Percentiles rank a stretch among this genome's conserved stretches.
Conservation (phyloP, 768 basidiomycete genomes). For the Auriscalpium orientale region DNA sequence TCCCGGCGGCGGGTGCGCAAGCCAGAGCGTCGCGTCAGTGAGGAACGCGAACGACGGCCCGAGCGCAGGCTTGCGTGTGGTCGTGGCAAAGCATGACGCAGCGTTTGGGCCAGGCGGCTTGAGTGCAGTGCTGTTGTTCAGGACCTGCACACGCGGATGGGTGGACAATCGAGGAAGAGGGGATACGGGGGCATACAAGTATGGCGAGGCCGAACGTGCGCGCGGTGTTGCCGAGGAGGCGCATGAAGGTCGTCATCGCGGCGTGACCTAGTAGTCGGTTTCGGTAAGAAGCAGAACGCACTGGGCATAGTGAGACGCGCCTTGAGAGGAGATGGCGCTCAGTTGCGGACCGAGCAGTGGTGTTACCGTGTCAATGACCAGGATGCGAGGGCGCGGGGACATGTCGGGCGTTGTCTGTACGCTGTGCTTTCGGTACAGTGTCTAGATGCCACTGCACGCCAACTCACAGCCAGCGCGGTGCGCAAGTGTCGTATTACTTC, state of each 20-base stretch:
- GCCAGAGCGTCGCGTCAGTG: slow-evolving; percentile 71
- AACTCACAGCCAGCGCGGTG: slow-evolving; percentile 1
- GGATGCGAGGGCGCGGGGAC: slow-evolving; percentile 24
- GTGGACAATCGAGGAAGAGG: background rate
- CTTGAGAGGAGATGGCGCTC: slow-evolving; percentile 61
- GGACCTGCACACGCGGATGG: slow-evolving; percentile 34
- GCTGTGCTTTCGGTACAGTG: background rate
- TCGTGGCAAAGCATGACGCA: slow-evolving; percentile 26
- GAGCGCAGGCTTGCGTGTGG: slow-evolving; percentile 57
- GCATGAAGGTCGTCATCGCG: slow-evolving; percentile 65
- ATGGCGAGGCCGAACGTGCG: slow-evolving; percentile 38
- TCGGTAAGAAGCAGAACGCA: background rate
- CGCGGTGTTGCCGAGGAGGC: slow-evolving; percentile 45
- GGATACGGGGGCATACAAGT: slow-evolving; percentile 36
- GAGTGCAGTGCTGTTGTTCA: slow-evolving; percentile 47
- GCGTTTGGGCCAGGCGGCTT: slow-evolving; percentile 22
- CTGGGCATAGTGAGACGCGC: slow-evolving; percentile 8
- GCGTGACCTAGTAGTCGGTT: slow-evolving; percentile 44
- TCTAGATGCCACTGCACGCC: background rate
- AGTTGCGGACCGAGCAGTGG: slow-evolving; percentile 56
- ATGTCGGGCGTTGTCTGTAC: background rate
- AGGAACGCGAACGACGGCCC: slow-evolving; percentile 71
- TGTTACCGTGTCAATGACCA: slow-evolving; percentile 64
- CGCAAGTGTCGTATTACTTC: background rate
- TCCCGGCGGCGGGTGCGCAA: slow-evolving; percentile 25